phyloP scores from a whole-genome alignment of 805 yeast species.

The Starmerella powellii region DNA sequence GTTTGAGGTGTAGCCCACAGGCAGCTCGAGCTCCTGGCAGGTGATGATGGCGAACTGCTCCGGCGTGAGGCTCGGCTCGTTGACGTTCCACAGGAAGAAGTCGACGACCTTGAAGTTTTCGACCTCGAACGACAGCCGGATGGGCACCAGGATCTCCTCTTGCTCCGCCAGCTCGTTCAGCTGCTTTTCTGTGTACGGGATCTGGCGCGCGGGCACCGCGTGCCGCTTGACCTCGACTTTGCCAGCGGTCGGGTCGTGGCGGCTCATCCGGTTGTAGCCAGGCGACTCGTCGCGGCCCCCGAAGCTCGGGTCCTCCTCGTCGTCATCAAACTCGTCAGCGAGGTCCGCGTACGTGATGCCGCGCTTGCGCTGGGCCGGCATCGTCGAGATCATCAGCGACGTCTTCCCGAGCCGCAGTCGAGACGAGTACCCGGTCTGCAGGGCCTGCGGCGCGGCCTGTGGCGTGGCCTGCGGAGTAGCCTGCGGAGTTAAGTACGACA shows the following conservation, averaged over 20 bases:
- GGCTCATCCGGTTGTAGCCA: slow-evolving; percentile 8
- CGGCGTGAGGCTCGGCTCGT: slow-evolving; percentile 56
- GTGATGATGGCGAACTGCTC: slow-evolving; percentile 62
- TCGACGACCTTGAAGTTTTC: slow-evolving; percentile 46
- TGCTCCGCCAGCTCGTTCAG: slow-evolving; percentile 33
- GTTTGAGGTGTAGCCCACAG: slow-evolving; percentile 46
- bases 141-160: slow-evolving; percentile 46
- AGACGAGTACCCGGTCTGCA: slow-evolving; percentile 60
- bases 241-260: slow-evolving; percentile 21
- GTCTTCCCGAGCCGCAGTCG: slow-evolving; percentile 64
- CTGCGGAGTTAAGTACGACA: slow-evolving; percentile 9
- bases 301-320: slow-evolving; percentile 32
- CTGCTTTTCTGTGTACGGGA: slow-evolving; percentile 30
- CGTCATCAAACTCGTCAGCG: slow-evolving; percentile 52
- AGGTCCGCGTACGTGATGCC: slow-evolving; percentile 73
- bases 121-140: slow-evolving; percentile 49
- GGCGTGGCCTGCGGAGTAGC: not conserved
- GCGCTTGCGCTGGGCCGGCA: slow-evolving; percentile 65
- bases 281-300: slow-evolving; percentile 16
- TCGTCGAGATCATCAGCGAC: slow-evolving; percentile 58
- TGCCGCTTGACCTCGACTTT: slow-evolving; percentile 29
- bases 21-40: slow-evolving; percentile 74
- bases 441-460: slow-evolving; percentile 53
- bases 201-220: slow-evolving; percentile 34
- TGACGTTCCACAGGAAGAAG: slow-evolving; percentile 61